A percentile compares a stretch with the other conserved stretches of the same genome.
phyloP scores from a whole-genome alignment of 805 yeast species.

The Candida maesae region DNA sequence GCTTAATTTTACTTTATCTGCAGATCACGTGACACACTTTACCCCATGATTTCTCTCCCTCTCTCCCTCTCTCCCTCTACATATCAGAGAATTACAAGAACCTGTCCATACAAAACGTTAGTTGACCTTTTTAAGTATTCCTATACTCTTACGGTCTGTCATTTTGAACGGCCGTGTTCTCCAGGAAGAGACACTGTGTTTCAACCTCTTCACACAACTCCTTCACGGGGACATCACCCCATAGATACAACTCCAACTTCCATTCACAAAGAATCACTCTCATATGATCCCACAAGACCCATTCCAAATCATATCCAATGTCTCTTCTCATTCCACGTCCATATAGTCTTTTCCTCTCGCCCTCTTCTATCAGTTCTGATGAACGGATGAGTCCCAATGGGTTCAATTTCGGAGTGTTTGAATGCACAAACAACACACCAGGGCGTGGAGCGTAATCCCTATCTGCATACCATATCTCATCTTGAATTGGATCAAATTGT shows the following conservation, averaged over 20 bases:
- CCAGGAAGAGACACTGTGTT: conserved; percentile 5
- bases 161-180: background rate
- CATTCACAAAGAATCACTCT: conserved; percentile 47
- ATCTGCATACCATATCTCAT: conserved; percentile 31
- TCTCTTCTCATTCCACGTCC: conserved; percentile 51
- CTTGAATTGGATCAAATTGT: conserved; percentile 55
- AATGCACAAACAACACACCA: conserved; percentile 51
- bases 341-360: conserved; percentile 49
- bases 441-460: conserved; percentile 51
- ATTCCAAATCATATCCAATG: conserved; percentile 55
- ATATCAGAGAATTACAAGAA: too few species aligned
- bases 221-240: conserved; percentile 22
- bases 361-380: conserved; percentile 39
- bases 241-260: conserved; percentile 38
- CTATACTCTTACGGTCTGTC: conserved; percentile 5
- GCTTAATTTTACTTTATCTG: too few species aligned
- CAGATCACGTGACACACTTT: too few species aligned
- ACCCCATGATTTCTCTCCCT: too few species aligned
- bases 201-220: conserved; percentile 11
- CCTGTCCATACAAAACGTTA: too few species aligned
- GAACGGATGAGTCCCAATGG: conserved; percentile 49
- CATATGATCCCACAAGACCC: conserved; percentile 56
- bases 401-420: conserved; percentile 64
- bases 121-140: too few species aligned
- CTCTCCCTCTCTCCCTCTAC: too few species aligned